Percentiles rank a stretch among this genome's conserved stretches.
phyloP scores from a whole-genome alignment of 148 eudicot species.

The Rhododendron ferrugineum region DNA sequence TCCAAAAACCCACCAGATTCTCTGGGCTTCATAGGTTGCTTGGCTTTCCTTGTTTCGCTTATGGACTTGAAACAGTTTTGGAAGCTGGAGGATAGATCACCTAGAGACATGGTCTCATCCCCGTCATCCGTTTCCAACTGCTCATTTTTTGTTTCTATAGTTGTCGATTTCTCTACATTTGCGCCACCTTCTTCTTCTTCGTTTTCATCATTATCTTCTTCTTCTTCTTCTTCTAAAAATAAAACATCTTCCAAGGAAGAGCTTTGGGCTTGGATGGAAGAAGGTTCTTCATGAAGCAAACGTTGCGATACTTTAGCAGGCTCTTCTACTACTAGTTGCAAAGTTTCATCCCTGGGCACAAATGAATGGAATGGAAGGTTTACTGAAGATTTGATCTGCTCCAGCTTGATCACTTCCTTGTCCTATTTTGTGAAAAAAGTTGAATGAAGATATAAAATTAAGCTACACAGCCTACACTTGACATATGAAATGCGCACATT shows the following conservation, averaged over 20 bases:
- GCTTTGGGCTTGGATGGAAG: not conserved
- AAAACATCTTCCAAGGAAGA: slow-evolving; percentile 47
- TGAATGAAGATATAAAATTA: not conserved
- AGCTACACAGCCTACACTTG: not conserved
- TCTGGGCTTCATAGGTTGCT: slow-evolving; percentile 16
- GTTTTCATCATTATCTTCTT: slow-evolving; percentile 7
- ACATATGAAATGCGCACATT: not conserved
- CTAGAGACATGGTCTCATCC: slow-evolving; percentile 54
- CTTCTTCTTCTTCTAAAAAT: slow-evolving; percentile 23
- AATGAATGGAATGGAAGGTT: slow-evolving; percentile 80
- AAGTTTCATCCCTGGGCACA: slow-evolving; percentile 22
- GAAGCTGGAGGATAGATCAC: slow-evolving; percentile 76
- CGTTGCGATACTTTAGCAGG: slow-evolving; percentile 15
- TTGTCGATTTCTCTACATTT: slow-evolving; percentile 30
- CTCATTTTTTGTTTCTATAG: slow-evolving; percentile 13
- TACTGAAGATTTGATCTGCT: slow-evolving; percentile 81
- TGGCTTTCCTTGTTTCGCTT: slow-evolving; percentile 22
- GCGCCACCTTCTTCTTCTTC: slow-evolving; percentile 12
- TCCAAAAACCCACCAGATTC: slow-evolving; percentile 21
- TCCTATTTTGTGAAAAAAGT: slow-evolving; percentile 26
- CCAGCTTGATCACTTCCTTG: slow-evolving; percentile 46
- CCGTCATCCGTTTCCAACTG: slow-evolving; percentile 24
- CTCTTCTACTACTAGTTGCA: slow-evolving; percentile 24
- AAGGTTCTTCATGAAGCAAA: slow-evolving; percentile 10
- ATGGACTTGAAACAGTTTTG: slow-evolving; percentile 53